Evolutionary conservation across 2,329 filamentous ascomycete genomes (phyloP), one percentile per base, ranked within the genome.

Genomic region (Pestalotiopsis sp.): DNA sequence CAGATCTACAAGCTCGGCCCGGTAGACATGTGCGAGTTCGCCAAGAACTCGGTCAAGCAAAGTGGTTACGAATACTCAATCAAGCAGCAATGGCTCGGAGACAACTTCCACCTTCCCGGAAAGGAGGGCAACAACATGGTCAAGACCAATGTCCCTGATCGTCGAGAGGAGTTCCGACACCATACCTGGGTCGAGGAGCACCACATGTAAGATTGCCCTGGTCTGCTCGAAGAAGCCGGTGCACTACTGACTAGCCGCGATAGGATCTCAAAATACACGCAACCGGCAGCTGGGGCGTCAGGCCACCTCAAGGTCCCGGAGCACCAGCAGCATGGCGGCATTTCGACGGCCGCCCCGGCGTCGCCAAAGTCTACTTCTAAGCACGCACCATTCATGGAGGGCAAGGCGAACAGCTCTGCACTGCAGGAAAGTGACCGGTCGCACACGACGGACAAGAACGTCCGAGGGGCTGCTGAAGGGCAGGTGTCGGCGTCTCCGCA

Each of bases 1-100:
- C 96, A 99, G 81, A 99, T 99, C 69, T 99, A 98, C 84, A 98
- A 98, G 82, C 89, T 99, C 52, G 97, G 91, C 76, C 92, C 95
- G 0, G 95, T 98, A 3, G 96, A 99, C 76, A 99, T 99, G 96
- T 98, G 96, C 78, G 96, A 99, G 81, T 82, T 99, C 68, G 96
- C 96, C 27, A 97, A 97, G 81, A 95, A 98, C 79, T 97, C 94
- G 11, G 96, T 99, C 55, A 90, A 92, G 74, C 96, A 99, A 79
- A 97, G 94, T 78, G 96, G 96, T 6, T 99, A 97, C 76, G 96
- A 99, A 78, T 86, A 92, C 74, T 88, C 90, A 13, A 86, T 98
- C 75, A 99, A 99, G 81, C 90, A 95, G 76, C 90, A 94, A 79
- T 99, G 95, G 95, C 84, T 99, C 4, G 96, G 96, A 3, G 84